These are phyloP conservation scores for Chionographis japonica DNA, from an alignment of 106 monocot genomes.

Conservation along the genomic window DNA sequence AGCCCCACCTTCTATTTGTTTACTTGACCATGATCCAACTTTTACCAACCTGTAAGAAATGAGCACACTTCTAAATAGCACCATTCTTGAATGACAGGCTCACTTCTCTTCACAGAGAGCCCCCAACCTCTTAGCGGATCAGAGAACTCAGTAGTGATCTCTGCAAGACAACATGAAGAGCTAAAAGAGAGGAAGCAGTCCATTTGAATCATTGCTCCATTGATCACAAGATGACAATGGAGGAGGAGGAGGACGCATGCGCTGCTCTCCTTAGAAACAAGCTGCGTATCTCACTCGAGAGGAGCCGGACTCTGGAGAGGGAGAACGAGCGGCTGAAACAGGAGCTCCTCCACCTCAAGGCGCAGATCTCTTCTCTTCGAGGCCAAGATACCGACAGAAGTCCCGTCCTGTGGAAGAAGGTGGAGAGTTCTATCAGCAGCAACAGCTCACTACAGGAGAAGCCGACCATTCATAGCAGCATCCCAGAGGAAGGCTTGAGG, in stretches of 20 bases:
- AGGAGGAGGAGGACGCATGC: constrained; percentile 19
- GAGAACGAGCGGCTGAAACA: constrained; percentile 41
- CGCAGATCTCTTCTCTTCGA: constrained; percentile 15
- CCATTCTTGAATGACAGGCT: not conserved
- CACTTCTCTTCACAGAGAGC: constrained; percentile 1
- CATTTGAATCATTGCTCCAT: not conserved
- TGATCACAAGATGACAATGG: constrained; percentile 18
- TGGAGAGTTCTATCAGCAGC: constrained; percentile 6
- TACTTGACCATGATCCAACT: constrained; percentile 9
- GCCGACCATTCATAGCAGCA: constrained; percentile 12
- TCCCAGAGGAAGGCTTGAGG: not conserved
- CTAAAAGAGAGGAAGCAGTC: not conserved
- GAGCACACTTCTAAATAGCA: too few species aligned
- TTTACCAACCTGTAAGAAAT: constrained; percentile 20
- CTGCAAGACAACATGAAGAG: not conserved
- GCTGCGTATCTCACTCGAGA: constrained; percentile 28
- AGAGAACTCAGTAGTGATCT: constrained; percentile 1
- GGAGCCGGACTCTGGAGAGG: constrained; percentile 29
- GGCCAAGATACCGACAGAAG: constrained; percentile 24
- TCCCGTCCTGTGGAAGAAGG: constrained; percentile 24
- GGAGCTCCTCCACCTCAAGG: constrained; percentile 19
- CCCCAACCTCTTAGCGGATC: not conserved
- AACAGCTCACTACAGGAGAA: constrained; percentile 21
- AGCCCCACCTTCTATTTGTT: constrained; percentile 1
- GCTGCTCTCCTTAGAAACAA: constrained; percentile 20